phyloP scores from a whole-genome alignment of 176 grass and related monocot species.

The Ananas comosus region DNA sequence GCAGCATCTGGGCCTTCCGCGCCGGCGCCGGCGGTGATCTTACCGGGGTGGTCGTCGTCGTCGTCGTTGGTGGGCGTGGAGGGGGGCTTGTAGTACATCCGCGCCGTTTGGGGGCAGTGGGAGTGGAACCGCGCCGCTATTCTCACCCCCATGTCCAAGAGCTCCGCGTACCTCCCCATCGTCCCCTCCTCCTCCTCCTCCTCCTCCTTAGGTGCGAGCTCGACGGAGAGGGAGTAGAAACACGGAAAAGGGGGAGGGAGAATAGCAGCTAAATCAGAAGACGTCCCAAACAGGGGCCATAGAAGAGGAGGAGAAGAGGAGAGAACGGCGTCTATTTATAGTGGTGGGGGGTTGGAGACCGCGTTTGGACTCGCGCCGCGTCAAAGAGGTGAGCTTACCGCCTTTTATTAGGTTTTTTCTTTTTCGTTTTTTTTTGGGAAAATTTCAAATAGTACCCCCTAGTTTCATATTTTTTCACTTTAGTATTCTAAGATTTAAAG shows the following conservation, averaged over 20 bases:
- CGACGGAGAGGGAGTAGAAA: slow-evolving; percentile 2
- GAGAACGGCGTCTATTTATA: not conserved
- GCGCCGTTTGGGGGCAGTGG: slow-evolving; percentile 54
- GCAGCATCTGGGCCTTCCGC: not conserved
- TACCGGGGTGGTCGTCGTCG: not conserved
- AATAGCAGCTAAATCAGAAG: slow-evolving; percentile 1
- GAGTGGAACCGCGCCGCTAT: slow-evolving; percentile 43
- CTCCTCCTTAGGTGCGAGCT: slow-evolving; percentile 15
- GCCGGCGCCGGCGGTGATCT: not conserved
- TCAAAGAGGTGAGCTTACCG: too few relatives aligned
- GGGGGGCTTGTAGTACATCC: slow-evolving; percentile 66
- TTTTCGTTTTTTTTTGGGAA: too few relatives aligned
- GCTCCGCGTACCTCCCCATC: slow-evolving; percentile 33
- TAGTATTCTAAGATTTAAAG: too few relatives aligned
- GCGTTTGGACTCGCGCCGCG: too few relatives aligned
- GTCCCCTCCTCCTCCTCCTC: slow-evolving; percentile 20
- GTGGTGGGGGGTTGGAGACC: too few relatives aligned
- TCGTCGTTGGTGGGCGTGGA: not conserved
- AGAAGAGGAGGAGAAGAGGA: slow-evolving; percentile 6
- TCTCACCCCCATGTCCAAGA: slow-evolving; percentile 32
- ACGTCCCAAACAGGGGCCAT: slow-evolving; percentile 29
- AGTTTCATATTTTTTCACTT: too few relatives aligned
- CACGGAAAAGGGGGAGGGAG: not conserved
- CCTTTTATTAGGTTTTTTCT: too few relatives aligned
- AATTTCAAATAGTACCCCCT: too few relatives aligned